Percentiles rank a stretch among this genome's conserved stretches.
Evolutionary conservation across 2,329 filamentous ascomycete genomes (phyloP).

Genomic region (Grosmannia clavigera): DNA sequence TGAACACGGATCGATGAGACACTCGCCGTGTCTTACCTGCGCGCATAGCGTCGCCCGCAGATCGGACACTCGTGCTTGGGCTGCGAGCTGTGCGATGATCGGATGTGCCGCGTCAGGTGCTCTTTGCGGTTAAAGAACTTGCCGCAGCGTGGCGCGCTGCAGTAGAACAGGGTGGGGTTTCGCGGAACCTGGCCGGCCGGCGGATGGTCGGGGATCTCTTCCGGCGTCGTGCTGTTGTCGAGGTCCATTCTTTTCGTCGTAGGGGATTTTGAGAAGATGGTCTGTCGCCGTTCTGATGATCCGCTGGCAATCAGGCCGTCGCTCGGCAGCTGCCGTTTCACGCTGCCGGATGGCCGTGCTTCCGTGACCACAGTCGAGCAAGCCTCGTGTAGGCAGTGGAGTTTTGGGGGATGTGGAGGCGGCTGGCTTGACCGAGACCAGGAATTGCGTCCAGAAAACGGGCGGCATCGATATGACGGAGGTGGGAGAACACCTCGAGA

Average conservation of each 20-base stretch:
- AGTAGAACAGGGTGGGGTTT: conserved; percentile 1
- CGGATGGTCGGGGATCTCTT: not conserved
- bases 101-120: conserved; percentile 2
- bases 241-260: not conserved
- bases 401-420: not conserved
- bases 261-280: not conserved
- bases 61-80: conserved; percentile 3
- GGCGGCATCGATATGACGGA: not conserved
- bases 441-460: not conserved
- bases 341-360: not conserved
- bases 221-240: not conserved
- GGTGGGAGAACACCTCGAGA: not conserved
- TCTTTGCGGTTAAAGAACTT: conserved; percentile 6
- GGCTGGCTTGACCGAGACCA: not conserved
- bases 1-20: not conserved
- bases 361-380: not conserved
- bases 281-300: not conserved
- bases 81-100: conserved; percentile 2
- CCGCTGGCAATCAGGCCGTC: not conserved
- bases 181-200: not conserved
- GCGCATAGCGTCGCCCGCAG: conserved; percentile 2
- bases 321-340: not conserved
- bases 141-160: conserved; percentile 1
- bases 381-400: not conserved
- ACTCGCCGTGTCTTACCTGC: not conserved